Base-by-base conservation (phyloP, 2,329 filamentous ascomycete species). In the Fusarium buxicola region DNA sequence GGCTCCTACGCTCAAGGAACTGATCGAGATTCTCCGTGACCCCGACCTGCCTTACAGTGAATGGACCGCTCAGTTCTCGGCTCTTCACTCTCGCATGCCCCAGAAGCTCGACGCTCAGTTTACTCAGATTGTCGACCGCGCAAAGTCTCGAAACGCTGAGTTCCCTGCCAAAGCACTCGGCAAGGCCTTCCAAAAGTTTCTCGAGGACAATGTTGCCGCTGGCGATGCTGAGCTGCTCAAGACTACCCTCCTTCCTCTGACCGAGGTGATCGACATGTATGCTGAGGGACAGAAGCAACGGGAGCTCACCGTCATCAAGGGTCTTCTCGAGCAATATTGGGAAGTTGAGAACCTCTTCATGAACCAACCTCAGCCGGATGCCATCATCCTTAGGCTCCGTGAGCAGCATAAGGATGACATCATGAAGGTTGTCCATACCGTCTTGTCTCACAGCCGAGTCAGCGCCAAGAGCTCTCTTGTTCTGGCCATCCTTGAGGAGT, bases 331-430 rank as follows among this genome's bases (percentile, higher is more conserved):
- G 65, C 82, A 90, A 72, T 99, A 97, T 81, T 90, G 86, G 72
- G 84, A 89, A 25, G 89, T 96, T 8, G 95, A 99, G 84, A 86
- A 85, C 65, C 86, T 96, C 36, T 99, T 99, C 82, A 92, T 92
- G 32, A 90, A 90, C 43, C 89, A 92, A 65, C 91, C 91, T 65
- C 92, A 96, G 68, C 94, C 98, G 66, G 95, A 99, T 75, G 93
- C 96, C 71, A 93, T 97, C 63, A 89, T 99, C 60, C 86, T 99
- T 49, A 92, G 90, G 76, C 91, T 99, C 13, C 91, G 95, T 82
- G 95, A 99, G 68, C 91, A 96, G 81, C 90, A 99, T 84, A 97
- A 94, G 82, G 95, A 98, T 30, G 92, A 96, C 73, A 90, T 96
- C 65, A 76, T 83, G 69, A 90, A 89, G 74, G 92, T 98, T 60